A percentile compares a stretch with the other conserved stretches of the same genome.
Evolutionary conservation across 345 rosid genomes (phyloP).

Genomic region (Brassica rapa): DNA sequence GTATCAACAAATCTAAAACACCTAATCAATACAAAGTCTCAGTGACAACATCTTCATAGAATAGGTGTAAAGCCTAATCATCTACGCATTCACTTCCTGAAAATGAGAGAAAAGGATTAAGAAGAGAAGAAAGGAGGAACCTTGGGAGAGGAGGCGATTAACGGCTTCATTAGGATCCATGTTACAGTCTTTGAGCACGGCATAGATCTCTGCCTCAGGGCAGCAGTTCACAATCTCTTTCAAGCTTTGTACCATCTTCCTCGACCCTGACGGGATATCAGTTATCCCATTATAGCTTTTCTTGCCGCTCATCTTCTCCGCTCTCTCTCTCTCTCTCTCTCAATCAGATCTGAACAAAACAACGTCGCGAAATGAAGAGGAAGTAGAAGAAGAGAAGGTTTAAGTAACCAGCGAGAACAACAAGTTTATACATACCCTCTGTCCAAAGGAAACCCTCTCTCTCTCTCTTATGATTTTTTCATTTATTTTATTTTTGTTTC

Average conservation of each 20-base stretch:
- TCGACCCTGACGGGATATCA: slow-evolving; percentile 68
- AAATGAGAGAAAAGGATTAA: neutral
- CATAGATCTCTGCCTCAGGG: slow-evolving; percentile 88
- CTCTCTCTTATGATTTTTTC: neutral
- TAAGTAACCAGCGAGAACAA: neutral
- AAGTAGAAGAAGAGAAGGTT: neutral
- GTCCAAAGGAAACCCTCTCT: slow-evolving; percentile 16
- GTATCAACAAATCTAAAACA: neutral
- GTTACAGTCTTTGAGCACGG: slow-evolving; percentile 85
- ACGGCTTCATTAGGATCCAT: slow-evolving; percentile 99
- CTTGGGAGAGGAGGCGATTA: slow-evolving; percentile 87
- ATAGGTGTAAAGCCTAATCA: neutral
- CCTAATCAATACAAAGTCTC: no score
- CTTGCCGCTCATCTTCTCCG: slow-evolving; percentile 51
- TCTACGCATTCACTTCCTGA: slow-evolving; percentile 7
- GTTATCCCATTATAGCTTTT: slow-evolving; percentile 63
- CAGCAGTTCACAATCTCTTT: slow-evolving; percentile 92
- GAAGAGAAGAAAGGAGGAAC: slow-evolving; percentile 31
- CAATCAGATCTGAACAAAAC: slow-evolving; percentile 37
- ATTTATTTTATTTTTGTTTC: neutral
- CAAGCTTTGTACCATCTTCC: slow-evolving; percentile 82
- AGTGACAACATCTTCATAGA: no score
- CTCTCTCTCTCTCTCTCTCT: neutral
- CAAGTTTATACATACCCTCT: neutral
- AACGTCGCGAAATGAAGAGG: slow-evolving; percentile 2